A percentile compares a stretch with the other conserved stretches of the same genome.
phyloP scores from a whole-genome alignment of 257 asterid genomes.

The Misopates orontium region DNA sequence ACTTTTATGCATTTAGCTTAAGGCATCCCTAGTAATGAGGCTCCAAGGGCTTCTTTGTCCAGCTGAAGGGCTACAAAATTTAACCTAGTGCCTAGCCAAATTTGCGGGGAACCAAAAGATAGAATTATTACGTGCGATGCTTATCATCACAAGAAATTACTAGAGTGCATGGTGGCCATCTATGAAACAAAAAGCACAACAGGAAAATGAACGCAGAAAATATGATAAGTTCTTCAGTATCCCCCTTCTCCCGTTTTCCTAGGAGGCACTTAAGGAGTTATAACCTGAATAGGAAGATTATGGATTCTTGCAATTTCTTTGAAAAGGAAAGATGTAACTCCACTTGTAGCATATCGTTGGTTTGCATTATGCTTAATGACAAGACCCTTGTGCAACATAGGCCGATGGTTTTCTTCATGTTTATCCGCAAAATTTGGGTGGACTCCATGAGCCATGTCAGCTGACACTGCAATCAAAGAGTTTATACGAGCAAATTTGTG shows the following conservation, averaged over 20 bases:
- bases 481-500: conserved; percentile 19
- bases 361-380: conserved; percentile 97
- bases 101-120: too few relatives aligned
- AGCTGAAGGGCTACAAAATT: too few relatives aligned
- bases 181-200: too few relatives aligned
- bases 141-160: too few relatives aligned
- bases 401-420: conserved; percentile 94
- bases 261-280: conserved; percentile 7
- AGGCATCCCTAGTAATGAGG: too few relatives aligned
- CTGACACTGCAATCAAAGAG: conserved; percentile 67
- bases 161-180: too few relatives aligned
- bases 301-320: conserved; percentile 81
- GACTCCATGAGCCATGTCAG: conserved; percentile 99
- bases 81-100: too few relatives aligned
- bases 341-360: conserved; percentile 98
- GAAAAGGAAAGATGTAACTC: conserved; percentile 91
- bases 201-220: not conserved
- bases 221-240: not conserved
- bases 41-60: too few relatives aligned
- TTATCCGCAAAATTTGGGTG: conserved; percentile 87
- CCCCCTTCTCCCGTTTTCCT: not conserved
- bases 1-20: too few relatives aligned
- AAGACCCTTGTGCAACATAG: conserved; percentile 89
- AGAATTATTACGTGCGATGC: too few relatives aligned
- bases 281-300: conserved; percentile 90